Percentiles rank a stretch among this genome's conserved stretches.
Conservation (phyloP, 257 asterid species). For the Paulownia fortunei region DNA sequence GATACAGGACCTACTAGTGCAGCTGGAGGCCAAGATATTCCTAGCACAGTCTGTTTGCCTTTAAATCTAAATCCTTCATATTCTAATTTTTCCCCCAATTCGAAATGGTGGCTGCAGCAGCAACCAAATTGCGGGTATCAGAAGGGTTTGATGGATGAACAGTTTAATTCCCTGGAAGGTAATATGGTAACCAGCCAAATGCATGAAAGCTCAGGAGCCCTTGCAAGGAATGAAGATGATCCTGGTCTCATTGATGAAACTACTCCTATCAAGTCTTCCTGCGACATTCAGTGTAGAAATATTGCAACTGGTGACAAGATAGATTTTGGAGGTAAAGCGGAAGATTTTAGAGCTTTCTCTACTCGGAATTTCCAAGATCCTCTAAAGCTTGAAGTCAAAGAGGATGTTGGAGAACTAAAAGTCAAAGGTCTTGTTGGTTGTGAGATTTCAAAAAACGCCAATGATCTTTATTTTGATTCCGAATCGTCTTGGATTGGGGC, state of each 20-base stretch:
- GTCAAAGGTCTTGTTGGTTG: constrained; percentile 35
- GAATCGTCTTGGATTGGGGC: constrained; percentile 56
- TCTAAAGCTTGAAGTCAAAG: constrained; percentile 30
- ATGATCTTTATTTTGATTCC: constrained; percentile 48
- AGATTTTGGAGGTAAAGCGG: constrained; percentile 33
- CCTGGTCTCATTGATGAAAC: constrained; percentile 34
- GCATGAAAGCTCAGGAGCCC: constrained; percentile 28
- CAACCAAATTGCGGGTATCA: constrained; percentile 51
- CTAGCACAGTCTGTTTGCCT: constrained; percentile 46
- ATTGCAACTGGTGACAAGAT: constrained; percentile 31
- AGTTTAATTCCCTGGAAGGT: constrained; percentile 33
- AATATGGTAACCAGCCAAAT: constrained; percentile 40
- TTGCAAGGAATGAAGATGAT: constrained; percentile 33
- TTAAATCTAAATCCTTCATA: constrained; percentile 48
- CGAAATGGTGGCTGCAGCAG: constrained; percentile 83
- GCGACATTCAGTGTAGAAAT: constrained; percentile 39
- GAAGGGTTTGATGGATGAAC: constrained; percentile 44
- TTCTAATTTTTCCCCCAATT: constrained; percentile 57
- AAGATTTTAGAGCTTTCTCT: constrained; percentile 20
- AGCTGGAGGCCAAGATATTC: constrained; percentile 43
- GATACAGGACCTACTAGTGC: constrained; percentile 42
- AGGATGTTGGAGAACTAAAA: constrained; percentile 34
- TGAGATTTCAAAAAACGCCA: constrained; percentile 38
- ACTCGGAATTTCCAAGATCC: constrained; percentile 29
- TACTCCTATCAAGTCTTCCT: constrained; percentile 7